phyloP scores from a whole-genome alignment of 345 rosid genomes.

The Aethionema arabicum region DNA sequence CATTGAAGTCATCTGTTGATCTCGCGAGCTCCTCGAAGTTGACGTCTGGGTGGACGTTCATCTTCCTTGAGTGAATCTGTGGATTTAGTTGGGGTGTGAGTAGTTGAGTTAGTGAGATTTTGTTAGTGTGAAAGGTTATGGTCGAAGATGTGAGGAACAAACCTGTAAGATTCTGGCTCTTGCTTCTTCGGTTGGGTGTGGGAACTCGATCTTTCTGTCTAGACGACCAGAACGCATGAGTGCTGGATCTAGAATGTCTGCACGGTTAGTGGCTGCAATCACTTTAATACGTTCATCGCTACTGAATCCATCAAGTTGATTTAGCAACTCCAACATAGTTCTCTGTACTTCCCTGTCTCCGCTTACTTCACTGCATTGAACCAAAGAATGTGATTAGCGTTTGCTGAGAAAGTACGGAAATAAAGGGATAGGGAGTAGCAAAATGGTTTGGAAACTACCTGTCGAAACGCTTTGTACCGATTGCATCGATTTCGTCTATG shows the following conservation, averaged over 20 bases:
- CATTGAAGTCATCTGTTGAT: slow-evolving; percentile 96
- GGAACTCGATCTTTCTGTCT: slow-evolving; percentile 99
- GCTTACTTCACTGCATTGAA: slow-evolving; percentile 88
- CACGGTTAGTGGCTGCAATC: slow-evolving; percentile 98
- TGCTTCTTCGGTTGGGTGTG: slow-evolving; percentile 98
- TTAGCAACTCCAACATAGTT: slow-evolving; percentile 96
- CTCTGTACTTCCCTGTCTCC: slow-evolving; percentile 99
- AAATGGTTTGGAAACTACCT: slow-evolving; percentile 49
- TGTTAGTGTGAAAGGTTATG: slow-evolving; percentile 1
- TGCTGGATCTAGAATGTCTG: slow-evolving; percentile 98
- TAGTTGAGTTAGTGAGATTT: background rate
- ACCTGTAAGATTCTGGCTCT: slow-evolving; percentile 97
- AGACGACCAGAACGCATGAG: slow-evolving; percentile 98
- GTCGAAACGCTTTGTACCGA: slow-evolving; percentile 97
- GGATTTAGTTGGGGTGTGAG: slow-evolving; percentile 10
- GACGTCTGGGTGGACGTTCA: slow-evolving; percentile 95
- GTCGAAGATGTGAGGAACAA: slow-evolving; percentile 15
- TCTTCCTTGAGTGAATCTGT: slow-evolving; percentile 99
- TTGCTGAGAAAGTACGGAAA: background rate
- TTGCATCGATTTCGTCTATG: slow-evolving; percentile 98
- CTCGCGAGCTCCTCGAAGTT: slow-evolving; percentile 99
- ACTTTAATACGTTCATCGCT: slow-evolving; percentile 99
- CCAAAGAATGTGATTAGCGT: slow-evolving; percentile 22
- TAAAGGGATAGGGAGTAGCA: background rate
- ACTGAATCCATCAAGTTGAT: slow-evolving; percentile 98